These are phyloP conservation scores for Tylopilus plumbeoviolaceoides DNA, from an alignment of 768 basidiomycete genomes.

Conservation along the genomic window DNA sequence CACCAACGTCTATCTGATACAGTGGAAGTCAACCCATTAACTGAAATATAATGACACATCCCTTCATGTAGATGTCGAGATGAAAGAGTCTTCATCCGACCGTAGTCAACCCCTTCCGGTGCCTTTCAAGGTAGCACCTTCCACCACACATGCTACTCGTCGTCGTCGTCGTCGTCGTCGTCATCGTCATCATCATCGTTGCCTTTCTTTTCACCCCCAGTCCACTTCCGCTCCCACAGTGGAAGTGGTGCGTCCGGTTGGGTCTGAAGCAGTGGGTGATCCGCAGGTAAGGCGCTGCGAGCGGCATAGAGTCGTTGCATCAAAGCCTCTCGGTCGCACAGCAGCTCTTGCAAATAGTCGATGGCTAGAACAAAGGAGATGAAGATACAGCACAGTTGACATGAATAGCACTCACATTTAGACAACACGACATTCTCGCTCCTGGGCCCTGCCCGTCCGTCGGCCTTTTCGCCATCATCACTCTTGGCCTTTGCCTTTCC, in stretches of 20 bases:
- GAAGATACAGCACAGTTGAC: slow-evolving; percentile 1
- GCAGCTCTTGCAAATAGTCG: slow-evolving; percentile 71
- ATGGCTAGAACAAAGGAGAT: slow-evolving; percentile 53
- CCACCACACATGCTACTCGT: slow-evolving; percentile 15
- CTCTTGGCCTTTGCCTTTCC: slow-evolving; percentile 36
- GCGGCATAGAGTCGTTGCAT: slow-evolving; percentile 58
- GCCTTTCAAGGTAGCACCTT: no score
- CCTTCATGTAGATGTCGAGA: slow-evolving; percentile 2
- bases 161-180: slow-evolving; percentile 47
- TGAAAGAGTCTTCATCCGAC: not conserved
- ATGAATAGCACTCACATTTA: slow-evolving; percentile 58
- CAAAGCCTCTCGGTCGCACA: slow-evolving; percentile 56
- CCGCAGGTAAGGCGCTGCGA: slow-evolving; percentile 49
- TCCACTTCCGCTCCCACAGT: slow-evolving; percentile 84
- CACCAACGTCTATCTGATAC: slow-evolving; percentile 7
- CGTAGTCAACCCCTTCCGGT: no score
- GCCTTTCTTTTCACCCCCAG: slow-evolving; percentile 58
- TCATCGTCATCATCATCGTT: slow-evolving; percentile 47
- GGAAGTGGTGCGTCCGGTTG: slow-evolving; percentile 32
- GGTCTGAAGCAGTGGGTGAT: slow-evolving; percentile 51
- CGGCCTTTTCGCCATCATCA: slow-evolving; percentile 59
- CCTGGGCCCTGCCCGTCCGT: slow-evolving; percentile 83
- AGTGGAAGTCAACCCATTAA: slow-evolving; percentile 18
- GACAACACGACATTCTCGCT: slow-evolving; percentile 88
- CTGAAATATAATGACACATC: slow-evolving; percentile 24